phyloP scores from a whole-genome alignment of 805 yeast species.

The Yarrowia alimentaria region DNA sequence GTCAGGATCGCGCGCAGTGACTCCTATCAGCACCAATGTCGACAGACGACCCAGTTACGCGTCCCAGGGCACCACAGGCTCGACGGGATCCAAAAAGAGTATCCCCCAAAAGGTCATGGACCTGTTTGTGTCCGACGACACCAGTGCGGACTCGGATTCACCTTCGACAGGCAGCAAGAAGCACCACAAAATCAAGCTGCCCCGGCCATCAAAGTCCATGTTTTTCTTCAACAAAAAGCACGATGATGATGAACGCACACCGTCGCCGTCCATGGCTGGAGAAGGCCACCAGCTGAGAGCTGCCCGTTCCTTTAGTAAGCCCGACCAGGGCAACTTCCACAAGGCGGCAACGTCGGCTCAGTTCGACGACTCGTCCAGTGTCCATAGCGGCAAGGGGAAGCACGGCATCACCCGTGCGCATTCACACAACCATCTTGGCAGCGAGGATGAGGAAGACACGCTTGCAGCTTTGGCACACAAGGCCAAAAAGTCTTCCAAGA shows the following conservation, averaged over 20 bases:
- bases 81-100: constrained; percentile 25
- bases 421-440: constrained; percentile 7
- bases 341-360: constrained; percentile 11
- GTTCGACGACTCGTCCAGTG: constrained; percentile 7
- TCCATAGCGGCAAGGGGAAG: too few species aligned
- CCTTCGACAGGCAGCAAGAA: constrained; percentile 1
- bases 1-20: constrained; percentile 7
- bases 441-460: constrained; percentile 14
- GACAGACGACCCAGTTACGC: constrained; percentile 29
- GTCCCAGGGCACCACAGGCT: constrained; percentile 27
- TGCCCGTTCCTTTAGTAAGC: constrained; percentile 15
- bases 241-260: constrained; percentile 3
- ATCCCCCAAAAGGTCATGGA: constrained; percentile 26
- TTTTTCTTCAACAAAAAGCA: constrained; percentile 25
- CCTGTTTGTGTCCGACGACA: constrained; percentile 20
- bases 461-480: constrained; percentile 1
- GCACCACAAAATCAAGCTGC: constrained; percentile 10
- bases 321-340: constrained; percentile 20
- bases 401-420: too few species aligned
- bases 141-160: constrained; percentile 5
- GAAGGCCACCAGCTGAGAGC: constrained; percentile 14
- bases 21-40: constrained; percentile 17
- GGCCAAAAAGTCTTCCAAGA: constrained; percentile 13
- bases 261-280: too few species aligned
- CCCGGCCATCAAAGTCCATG: constrained; percentile 23